These are phyloP conservation scores for Penicillium polonicum DNA, from an alignment of 2,329 filamentous ascomycete genomes.

Conservation along the genomic window DNA sequence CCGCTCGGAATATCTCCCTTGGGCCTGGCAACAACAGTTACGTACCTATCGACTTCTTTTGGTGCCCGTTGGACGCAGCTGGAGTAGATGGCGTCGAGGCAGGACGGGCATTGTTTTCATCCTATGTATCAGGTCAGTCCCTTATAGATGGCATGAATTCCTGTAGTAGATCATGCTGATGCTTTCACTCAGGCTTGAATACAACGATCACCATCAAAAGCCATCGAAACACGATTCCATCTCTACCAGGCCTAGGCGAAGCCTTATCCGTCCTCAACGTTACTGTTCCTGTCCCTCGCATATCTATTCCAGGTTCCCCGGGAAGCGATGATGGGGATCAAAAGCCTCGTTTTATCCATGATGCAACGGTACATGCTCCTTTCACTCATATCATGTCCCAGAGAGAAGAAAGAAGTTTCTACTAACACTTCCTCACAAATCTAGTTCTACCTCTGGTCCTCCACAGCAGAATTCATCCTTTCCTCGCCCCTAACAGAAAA, in stretches of 20 bases:
- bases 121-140: slow-evolving; percentile 72
- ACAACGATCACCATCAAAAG: slow-evolving; percentile 72
- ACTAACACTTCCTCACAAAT: slow-evolving; percentile 15
- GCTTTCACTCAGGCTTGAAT: slow-evolving; percentile 61
- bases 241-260: slow-evolving; percentile 68
- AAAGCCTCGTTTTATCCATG: slow-evolving; percentile 71
- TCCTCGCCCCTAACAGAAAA: slow-evolving; percentile 73
- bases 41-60: slow-evolving; percentile 66
- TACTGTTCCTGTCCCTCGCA: slow-evolving; percentile 67
- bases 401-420: not conserved
- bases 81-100: slow-evolving; percentile 61
- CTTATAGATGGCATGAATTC: not conserved
- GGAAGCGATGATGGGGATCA: slow-evolving; percentile 44
- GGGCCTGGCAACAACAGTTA: slow-evolving; percentile 69
- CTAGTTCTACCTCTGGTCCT: slow-evolving; percentile 74
- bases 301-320: slow-evolving; percentile 57
- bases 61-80: slow-evolving; percentile 66
- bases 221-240: slow-evolving; percentile 71
- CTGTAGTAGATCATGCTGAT: slow-evolving; percentile 7
- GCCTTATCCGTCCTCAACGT: slow-evolving; percentile 71
- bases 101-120: slow-evolving; percentile 73
- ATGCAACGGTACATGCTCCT: slow-evolving; percentile 60
- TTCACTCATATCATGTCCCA: slow-evolving; percentile 16
- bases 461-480: slow-evolving; percentile 80
- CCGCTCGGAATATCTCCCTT: slow-evolving; percentile 62